Evolutionary conservation across 352 stramenopile genomes (phyloP), one percentile per base, ranked within the genome.

Genomic region (Ophiocytium majus): DNA sequence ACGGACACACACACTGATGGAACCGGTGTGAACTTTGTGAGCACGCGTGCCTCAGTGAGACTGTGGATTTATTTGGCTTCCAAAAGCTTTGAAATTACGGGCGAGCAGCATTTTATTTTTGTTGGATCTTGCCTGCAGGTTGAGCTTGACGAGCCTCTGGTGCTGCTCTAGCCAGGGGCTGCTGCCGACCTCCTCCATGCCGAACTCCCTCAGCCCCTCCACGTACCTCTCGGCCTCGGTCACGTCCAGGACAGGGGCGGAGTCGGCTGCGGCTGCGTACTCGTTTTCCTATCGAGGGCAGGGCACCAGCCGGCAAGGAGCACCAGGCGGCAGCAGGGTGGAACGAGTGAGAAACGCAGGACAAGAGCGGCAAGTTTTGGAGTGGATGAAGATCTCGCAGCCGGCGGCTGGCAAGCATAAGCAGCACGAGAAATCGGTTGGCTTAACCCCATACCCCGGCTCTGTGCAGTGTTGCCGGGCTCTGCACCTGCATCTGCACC

Each of bases 101-200:
- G 94, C 93, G n/a, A n/a, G n/a, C n/a, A n/a, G n/a, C n/a, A n/a
- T n/a, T n/a, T n/a, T n/a, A n/a, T n/a, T n/a, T n/a, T n/a, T n/a
- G n/a, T n/a, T n/a, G n/a, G n/a, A n/a, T n/a, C n/a, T n/a, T n/a
- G n/a, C n/a, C 85, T 98, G 95, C 10, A 97, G 78, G 81, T 98
- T 98, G 71, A 98, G 88, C 86, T 97, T 97, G 86, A 98, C 93
- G 78, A 98, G 90, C 10, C 83, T 83, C 74, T 94, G 88, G 86
- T 98, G 94, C 84, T 98, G 91, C 36, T 92, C 80, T 57, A 98
- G 92, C 94, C 95, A 98, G 81, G 50, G 36, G 76, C 31, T 74
- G 63, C 74, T 86, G n/a, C 84, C 84, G 49, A 88, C 81, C 19
- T 88, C 84, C 5, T 86, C 66, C 9, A 88, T 19, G 33, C 50